Evolutionary conservation across 306 rosid genomes (phyloP).

Genomic region (Corylus americana): DNA sequence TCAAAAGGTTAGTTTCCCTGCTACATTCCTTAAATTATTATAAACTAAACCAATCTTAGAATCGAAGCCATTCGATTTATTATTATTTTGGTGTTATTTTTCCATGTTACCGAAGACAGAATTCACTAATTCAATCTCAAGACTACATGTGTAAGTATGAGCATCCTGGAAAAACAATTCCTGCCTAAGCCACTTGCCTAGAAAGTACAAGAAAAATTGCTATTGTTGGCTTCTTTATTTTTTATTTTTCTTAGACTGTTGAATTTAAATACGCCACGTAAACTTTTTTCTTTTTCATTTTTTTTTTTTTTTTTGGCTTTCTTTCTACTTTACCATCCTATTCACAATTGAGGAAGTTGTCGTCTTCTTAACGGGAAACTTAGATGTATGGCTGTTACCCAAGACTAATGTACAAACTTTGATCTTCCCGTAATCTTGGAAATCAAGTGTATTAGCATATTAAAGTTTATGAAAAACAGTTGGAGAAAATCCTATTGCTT

Average conservation of each 20-base stretch:
- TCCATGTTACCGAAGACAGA: too few species aligned
- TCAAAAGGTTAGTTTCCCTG: conserved; percentile 22
- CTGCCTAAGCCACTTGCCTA: too few species aligned
- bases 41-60: neutral
- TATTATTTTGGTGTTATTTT: neutral
- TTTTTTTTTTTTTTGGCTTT: too few species aligned
- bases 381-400: neutral
- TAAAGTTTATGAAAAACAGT: neutral
- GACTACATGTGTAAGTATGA: too few species aligned
- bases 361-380: neutral
- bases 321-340: too few species aligned
- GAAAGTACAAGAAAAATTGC: too few species aligned
- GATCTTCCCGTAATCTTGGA: neutral
- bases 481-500: too few species aligned
- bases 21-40: neutral
- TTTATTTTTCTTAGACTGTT: neutral
- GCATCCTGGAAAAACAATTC: neutral
- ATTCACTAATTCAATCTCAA: too few species aligned
- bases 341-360: too few species aligned
- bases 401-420: neutral
- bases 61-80: neutral
- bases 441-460: neutral
- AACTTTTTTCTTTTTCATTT: too few species aligned
- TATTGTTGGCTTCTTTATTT: too few species aligned
- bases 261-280: neutral